Percentiles rank a stretch among this genome's conserved stretches.
phyloP scores from a whole-genome alignment of 2,329 filamentous ascomycete species.

The Penicillium sp. region DNA sequence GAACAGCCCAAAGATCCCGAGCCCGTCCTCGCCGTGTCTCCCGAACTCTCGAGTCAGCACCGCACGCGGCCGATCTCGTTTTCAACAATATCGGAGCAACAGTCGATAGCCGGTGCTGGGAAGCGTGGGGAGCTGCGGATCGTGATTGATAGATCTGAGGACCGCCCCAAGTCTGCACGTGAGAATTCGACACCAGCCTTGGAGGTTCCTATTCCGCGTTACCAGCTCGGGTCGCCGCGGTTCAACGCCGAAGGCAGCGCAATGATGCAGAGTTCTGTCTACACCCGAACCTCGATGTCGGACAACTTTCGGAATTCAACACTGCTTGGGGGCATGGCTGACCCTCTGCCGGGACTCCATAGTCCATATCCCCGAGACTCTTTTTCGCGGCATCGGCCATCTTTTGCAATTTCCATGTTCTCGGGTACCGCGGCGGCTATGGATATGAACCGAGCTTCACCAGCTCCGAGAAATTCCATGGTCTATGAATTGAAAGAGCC shows the following conservation, averaged over 20 bases:
- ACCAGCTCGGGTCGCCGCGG: constrained; percentile 75
- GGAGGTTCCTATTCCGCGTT: constrained; percentile 76
- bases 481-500: constrained; percentile 60
- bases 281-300: constrained; percentile 62
- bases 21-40: constrained; percentile 19
- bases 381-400: constrained; percentile 24
- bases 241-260: constrained; percentile 76
- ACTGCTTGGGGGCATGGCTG: constrained; percentile 43
- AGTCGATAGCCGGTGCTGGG: constrained; percentile 33
- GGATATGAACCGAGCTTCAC: constrained; percentile 30
- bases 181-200: constrained; percentile 55
- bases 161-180: constrained; percentile 63
- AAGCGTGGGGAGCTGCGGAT: constrained; percentile 71
- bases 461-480: constrained; percentile 38
- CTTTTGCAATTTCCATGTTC: constrained; percentile 38
- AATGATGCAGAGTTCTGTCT: constrained; percentile 75
- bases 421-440: constrained; percentile 31
- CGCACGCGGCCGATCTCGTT: constrained; percentile 70
- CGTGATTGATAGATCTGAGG: constrained; percentile 70
- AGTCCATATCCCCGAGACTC: constrained; percentile 26
- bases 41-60: constrained; percentile 22
- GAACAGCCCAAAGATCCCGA: constrained; percentile 24
- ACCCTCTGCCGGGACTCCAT: constrained; percentile 19
- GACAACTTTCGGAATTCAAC: constrained; percentile 68
- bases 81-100: constrained; percentile 68